Percentiles rank a stretch among this genome's conserved stretches.
phyloP scores from a whole-genome alignment of 2,329 filamentous ascomycete genomes.

The Metarhizium guizhouense region DNA sequence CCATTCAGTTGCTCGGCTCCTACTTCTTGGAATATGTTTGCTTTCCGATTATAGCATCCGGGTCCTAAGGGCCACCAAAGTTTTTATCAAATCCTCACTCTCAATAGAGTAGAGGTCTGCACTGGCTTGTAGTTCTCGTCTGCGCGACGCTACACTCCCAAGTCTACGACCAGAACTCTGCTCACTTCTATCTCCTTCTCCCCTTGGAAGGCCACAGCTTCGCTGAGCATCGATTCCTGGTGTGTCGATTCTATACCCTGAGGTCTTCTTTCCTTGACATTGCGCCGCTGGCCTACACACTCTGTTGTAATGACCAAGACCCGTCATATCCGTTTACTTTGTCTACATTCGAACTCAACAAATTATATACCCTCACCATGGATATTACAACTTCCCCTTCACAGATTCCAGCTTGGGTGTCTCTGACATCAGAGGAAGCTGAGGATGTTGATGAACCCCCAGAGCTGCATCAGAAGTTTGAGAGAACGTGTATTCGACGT shows the following conservation, averaged over 20 bases:
- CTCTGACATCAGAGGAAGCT: slow-evolving; percentile 48
- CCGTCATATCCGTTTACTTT: neutral
- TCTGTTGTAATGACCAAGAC: neutral
- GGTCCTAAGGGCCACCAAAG: slow-evolving; percentile 27
- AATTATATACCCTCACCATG: slow-evolving; percentile 16
- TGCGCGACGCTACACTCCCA: slow-evolving; percentile 10
- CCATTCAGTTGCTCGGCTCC: neutral
- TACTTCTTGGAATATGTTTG: slow-evolving; percentile 19
- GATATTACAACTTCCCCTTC: slow-evolving; percentile 14
- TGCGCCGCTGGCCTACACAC: neutral
- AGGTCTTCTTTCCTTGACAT: neutral
- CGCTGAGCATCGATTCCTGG: neutral
- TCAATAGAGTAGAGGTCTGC: slow-evolving; percentile 11
- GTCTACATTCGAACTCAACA: neutral
- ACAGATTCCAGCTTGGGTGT: slow-evolving; percentile 23
- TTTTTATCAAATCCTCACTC: slow-evolving; percentile 9
- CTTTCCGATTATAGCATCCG: slow-evolving; percentile 25
- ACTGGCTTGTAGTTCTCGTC: slow-evolving; percentile 17
- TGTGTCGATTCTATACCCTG: neutral
- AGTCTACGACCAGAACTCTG: neutral
- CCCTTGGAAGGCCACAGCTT: neutral
- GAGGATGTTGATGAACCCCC: slow-evolving; percentile 84
- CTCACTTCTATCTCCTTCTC: neutral
- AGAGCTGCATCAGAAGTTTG: slow-evolving; percentile 45
- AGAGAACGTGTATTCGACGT: slow-evolving; percentile 37